Evolutionary conservation across 2,329 filamentous ascomycete genomes (phyloP), one percentile per base, ranked within the genome.

Genomic region (Pseudovirgaria hyperparasitica): DNA sequence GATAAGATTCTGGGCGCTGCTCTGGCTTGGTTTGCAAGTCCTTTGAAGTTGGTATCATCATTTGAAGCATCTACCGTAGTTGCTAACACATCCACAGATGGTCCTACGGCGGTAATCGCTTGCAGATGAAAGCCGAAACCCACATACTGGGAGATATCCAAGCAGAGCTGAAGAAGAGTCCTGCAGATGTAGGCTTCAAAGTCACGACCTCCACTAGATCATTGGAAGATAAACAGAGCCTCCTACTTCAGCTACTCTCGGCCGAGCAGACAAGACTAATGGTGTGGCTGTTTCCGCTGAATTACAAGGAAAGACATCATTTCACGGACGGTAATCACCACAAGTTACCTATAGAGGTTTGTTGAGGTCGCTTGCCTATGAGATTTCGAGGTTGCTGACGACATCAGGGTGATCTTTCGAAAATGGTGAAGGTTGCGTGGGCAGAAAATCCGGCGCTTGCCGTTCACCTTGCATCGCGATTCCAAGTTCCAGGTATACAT

Each of bases 61-160:
- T 13, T 4, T 16, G 6, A 14, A 8, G 11, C 9, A 15, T 15
- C 9, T 18, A 9, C 11, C 17, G 11, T 6, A 9, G 6, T 11
- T 23, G 16, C 28, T 46, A 36, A 46, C 29, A 23, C 13, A 28
- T 19, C 9, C 27, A n/a, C 35, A 65, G 63, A 39, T 98, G 90
- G 87, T 92, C 90, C 0, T 96, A 90, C 54, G 90, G 90, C 30
- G 90, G 87, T 42, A 98, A 94, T 48, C 71, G 82, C 25, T 60
- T 98, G 10, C 90, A 98, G 49, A 64, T 96, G 27, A 96, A 92
- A 60, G 87, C 92, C 0, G 90, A 99, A 55, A 72, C 84, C 18
- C 78, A 79, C 38, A 62, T 93, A 11, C 67, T 96, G 20, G 67
- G 68, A 5, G 85, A 94, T 47, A 75, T 94, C 19, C 62, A 76